A percentile compares a stretch with the other conserved stretches of the same genome.
phyloP scores from a whole-genome alignment of 2,329 filamentous ascomycete species.

The Diaporthe citri region DNA sequence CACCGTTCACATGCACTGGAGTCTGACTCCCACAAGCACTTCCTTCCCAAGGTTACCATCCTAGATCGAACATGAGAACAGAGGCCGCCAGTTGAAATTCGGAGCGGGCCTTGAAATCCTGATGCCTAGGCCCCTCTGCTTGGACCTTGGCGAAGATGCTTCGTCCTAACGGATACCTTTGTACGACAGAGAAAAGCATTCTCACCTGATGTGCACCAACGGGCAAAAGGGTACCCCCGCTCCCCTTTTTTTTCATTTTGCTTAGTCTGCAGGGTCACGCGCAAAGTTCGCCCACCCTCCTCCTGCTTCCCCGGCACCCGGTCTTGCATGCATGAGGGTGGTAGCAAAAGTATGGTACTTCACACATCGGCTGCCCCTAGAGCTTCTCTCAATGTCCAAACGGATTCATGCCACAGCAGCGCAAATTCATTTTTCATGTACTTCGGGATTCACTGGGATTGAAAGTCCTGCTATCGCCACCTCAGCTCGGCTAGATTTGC shows the following conservation, averaged over 20 bases:
- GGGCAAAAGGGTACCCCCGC: neutral
- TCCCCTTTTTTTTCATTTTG: neutral
- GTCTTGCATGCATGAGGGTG: neutral
- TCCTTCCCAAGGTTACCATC: no score
- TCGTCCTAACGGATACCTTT: slow-evolving; percentile 3
- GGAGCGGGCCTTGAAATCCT: neutral
- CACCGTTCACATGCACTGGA: neutral
- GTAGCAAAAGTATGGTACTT: slow-evolving; percentile 1
- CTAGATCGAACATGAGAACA: no score
- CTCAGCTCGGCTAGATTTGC: neutral
- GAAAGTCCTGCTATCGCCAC: neutral
- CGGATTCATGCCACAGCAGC: neutral
- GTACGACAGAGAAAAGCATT: neutral
- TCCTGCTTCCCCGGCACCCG: neutral
- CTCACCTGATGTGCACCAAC: neutral
- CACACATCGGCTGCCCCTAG: neutral
- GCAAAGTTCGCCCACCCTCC: neutral
- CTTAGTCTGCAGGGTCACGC: neutral
- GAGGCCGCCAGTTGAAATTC: neutral
- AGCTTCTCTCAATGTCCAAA: neutral
- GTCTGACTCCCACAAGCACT: neutral
- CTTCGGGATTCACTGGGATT: neutral
- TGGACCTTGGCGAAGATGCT: neutral
- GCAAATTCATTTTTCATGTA: neutral
- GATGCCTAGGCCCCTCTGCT: neutral